Base-by-base conservation (phyloP, 164 flowering plant species). In the Vitis rotundifolia region DNA sequence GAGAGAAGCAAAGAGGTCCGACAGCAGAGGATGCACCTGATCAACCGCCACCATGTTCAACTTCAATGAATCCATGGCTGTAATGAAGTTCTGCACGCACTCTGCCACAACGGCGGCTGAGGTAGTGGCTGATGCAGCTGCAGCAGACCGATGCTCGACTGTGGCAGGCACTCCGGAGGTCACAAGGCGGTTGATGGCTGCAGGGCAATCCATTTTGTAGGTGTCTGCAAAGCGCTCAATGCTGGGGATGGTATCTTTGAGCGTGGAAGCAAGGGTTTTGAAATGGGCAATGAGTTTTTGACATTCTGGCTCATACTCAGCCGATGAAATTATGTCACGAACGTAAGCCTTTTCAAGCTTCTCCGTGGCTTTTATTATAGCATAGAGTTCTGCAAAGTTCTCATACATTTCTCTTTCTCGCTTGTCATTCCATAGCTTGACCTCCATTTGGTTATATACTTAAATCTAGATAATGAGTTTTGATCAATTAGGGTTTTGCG, bases 371-470 rank as follows among this genome's bases (percentile, higher is more conserved):
- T 91, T 90, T 18, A 94, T 89, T 8, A 94, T 94, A 44, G 99
- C 94, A 72, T 77, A 93, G 2, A 95, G 89, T 74, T 93, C 97
- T 0, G 98, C 97, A 47, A 95, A 91, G 70, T 87, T 95, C 44
- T 93, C 99, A 61, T 93, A 89, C 98, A 89, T 90, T 70, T 95
- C 99, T 61, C 99, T 81, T 77, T 95, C 98, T 13, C 96, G 94
- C 87, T 93, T 93, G 84, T 92, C 97, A 69, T 89, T 85, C 96
- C 92, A 90, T 9, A 95, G 89, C 86, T 91, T 95, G 62, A 91
- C 97, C 79, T 93, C 99, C 99, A 91, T 94, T 66, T 52, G 58
- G 65, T 26, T 56, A 47, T 15, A 61, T 19, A 50, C 3, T 28
- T 9, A 19, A 13, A n/a, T 29, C 37, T 56, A 54, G n/a, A 31